Base-by-base conservation (phyloP, 495 filamentous ascomycete genomes). In the Lindgomyces ingoldianus region DNA sequence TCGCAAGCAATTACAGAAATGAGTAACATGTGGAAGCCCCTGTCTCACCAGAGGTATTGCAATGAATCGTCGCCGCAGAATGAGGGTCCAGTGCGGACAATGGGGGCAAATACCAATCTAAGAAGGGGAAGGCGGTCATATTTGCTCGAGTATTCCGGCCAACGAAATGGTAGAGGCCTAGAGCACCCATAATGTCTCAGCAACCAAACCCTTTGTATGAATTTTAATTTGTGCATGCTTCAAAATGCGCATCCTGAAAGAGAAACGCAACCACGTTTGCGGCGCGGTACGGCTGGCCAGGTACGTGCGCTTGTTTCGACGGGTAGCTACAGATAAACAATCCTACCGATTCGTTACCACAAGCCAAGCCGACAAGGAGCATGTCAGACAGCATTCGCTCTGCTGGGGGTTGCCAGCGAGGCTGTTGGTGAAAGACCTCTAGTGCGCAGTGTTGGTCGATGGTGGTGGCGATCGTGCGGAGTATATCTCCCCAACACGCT, bases 241-340 rank as follows among this genome's bases (percentile, higher is more conserved):
- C 68, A 58, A 62, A 14, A 25, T 53, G 39, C 18, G 39, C 26
- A 50, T 48, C 54, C 22, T 25, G 41, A 64, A 64, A 21, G 48
- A 51, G 57, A 49, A 69, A 62, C 24, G 33, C 48, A 52, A 60
- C 63, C 68, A 70, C 63, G 68, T 70, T 70, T 70, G 68, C 57
- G 24, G 36, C 49, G 55, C 57, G 46, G 48, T 39, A 48, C 45
- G 29, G 30, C 45, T 42, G 24, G 53, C 12, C 11, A 62, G 57
- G 63, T 65, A 63, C 58, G 63, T 67, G 63, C 62, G 68, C 63
- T 47, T 64, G 65, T 66, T 48, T 51, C 47, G 21, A 27, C 63
- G 63, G 67, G 22, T 52, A 44, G 42, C 50, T 64, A 59, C 68
- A 70, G 19, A 48, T 58, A 61, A 67, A 60, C 63, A 70, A 24